These are phyloP conservation scores for Capillidium rhysosporum DNA, from an alignment of 371 early-diverging fungal genomes.

Conservation along the genomic window DNA sequence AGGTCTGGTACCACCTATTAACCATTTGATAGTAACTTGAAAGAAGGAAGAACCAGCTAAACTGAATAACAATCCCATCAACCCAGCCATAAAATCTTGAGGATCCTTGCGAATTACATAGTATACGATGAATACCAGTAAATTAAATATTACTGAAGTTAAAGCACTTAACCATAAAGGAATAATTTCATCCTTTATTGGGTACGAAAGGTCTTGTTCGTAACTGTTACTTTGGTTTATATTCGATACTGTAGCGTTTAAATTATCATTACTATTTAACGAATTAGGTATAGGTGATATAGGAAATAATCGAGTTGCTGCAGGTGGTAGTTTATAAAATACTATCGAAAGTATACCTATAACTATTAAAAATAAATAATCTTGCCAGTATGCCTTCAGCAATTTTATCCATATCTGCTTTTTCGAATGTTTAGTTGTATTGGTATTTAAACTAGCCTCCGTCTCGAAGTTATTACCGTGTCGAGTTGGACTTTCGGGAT, in stretches of 20 bases:
- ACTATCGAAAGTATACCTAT: not conserved
- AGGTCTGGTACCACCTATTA: slow-evolving; percentile 1
- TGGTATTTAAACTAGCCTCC: too few species aligned
- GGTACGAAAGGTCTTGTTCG: not conserved
- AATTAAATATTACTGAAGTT: not conserved
- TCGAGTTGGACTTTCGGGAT: too few species aligned
- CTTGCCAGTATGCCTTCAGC: not conserved
- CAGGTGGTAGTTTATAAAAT: not conserved
- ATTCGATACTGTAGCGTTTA: not conserved
- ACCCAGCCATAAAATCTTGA: not conserved
- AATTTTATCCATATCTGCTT: not conserved
- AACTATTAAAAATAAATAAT: not conserved
- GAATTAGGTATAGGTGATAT: not conserved
- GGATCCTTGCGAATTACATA: not conserved
- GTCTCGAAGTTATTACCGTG: too few species aligned
- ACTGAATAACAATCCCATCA: slow-evolving; percentile 2
- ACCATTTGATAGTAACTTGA: slow-evolving; percentile 2
- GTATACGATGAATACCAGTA: not conserved
- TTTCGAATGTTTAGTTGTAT: too few species aligned
- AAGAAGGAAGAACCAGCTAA: slow-evolving; percentile 2
- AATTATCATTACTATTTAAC: not conserved
- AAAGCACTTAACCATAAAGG: slow-evolving; percentile 5
- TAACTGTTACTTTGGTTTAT: not conserved
- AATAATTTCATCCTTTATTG: slow-evolving; percentile 4
- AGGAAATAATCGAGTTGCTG: not conserved